Conservation (phyloP, 345 rosid species). For the Arabis alpina region DNA sequence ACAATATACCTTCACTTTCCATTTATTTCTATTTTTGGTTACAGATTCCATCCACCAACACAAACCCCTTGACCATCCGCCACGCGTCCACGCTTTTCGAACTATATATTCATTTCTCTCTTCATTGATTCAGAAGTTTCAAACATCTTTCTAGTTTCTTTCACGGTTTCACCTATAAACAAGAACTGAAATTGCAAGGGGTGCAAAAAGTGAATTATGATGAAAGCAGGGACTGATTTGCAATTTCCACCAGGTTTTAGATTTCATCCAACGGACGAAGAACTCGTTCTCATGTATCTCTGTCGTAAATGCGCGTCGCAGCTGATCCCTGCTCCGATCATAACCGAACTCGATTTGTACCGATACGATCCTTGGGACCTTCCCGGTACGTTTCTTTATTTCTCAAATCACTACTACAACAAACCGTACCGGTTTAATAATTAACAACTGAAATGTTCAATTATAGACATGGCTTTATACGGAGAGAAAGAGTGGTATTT, state of each 20-base stretch:
- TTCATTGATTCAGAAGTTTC: conserved; percentile 63
- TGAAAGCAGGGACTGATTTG: conserved; percentile 51
- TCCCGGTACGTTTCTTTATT: conserved; percentile 55
- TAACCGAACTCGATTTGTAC: conserved; percentile 88
- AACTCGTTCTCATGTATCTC: conserved; percentile 90
- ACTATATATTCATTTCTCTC: conserved; percentile 55
- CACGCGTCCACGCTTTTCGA: conserved; percentile 42
- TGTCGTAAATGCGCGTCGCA: conserved; percentile 82
- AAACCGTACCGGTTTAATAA: background rate
- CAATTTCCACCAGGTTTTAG: conserved; percentile 91
- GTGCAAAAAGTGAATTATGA: conserved; percentile 32
- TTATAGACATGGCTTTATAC: conserved; percentile 69
- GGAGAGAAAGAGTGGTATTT: conserved; percentile 99
- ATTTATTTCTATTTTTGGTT: conserved; percentile 4
- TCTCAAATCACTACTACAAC: background rate
- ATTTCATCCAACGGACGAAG: conserved; percentile 97
- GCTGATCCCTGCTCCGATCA: conserved; percentile 67
- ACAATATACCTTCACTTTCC: conserved; percentile 41
- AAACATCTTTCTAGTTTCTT: conserved; percentile 58
- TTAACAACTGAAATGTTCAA: background rate
- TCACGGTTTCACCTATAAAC: background rate
- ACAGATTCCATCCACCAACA: conserved; percentile 34
- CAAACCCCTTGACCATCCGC: conserved; percentile 14
- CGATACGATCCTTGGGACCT: conserved; percentile 86
- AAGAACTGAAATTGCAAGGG: no score